These are phyloP conservation scores for Strobilomyces echinocephalus DNA, from an alignment of 768 basidiomycete species.

Conservation along the genomic window DNA sequence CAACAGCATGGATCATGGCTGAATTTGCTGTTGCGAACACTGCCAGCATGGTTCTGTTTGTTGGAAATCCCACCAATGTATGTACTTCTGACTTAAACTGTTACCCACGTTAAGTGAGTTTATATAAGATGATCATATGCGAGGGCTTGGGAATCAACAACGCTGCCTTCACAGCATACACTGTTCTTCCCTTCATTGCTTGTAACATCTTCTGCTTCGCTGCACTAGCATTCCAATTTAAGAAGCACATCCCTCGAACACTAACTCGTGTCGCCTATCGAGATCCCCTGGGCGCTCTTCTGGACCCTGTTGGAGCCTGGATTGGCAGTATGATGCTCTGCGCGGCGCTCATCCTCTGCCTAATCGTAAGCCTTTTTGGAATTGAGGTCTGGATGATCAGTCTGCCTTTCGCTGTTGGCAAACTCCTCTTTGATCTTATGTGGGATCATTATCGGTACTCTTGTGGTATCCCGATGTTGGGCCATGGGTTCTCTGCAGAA, in stretches of 20 bases:
- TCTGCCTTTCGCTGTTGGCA: conserved; percentile 71
- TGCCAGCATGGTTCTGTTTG: not conserved
- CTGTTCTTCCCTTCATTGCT: conserved; percentile 75
- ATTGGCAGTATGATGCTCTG: conserved; percentile 68
- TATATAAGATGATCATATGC: conserved; percentile 62
- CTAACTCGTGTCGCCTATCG: conserved; percentile 37
- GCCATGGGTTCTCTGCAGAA: not conserved
- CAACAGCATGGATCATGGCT: conserved; percentile 66
- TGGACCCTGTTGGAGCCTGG: conserved; percentile 70
- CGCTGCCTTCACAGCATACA: conserved; percentile 75
- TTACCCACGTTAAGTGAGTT: not conserved
- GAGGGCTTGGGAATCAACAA: conserved; percentile 80
- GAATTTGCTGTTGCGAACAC: conserved; percentile 72
- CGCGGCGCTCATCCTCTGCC: conserved; percentile 61
- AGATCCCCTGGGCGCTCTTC: conserved; percentile 56
- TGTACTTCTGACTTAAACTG: not conserved
- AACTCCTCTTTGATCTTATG: conserved; percentile 61
- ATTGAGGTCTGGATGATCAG: conserved; percentile 86
- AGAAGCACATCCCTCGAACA: conserved; percentile 47
- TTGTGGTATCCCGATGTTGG: conserved; percentile 20
- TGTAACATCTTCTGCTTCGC: conserved; percentile 57
- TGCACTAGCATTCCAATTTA: conserved; percentile 56
- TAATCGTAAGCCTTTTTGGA: conserved; percentile 70
- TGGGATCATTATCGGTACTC: conserved; percentile 52
- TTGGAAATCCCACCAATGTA: no score